Evolutionary conservation across 2,329 filamentous ascomycete genomes (phyloP).

Genomic region (Aspergillus amoenus): DNA sequence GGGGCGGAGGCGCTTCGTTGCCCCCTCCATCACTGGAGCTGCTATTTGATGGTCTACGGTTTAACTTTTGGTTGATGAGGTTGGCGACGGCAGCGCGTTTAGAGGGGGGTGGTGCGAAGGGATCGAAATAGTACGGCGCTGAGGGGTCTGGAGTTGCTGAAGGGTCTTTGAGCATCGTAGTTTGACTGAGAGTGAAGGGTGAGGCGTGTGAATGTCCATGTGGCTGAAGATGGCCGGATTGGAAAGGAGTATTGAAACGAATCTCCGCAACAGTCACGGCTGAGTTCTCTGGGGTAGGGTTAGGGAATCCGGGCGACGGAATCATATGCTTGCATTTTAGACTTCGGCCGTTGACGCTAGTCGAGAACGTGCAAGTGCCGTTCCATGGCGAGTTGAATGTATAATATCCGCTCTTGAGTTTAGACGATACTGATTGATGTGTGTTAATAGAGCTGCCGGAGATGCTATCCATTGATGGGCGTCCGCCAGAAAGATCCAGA

Average conservation of each 20-base stretch:
- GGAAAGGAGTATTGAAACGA: constrained; percentile 79
- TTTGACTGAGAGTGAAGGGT: constrained; percentile 23
- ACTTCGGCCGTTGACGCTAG: constrained; percentile 71
- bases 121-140: background rate
- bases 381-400: constrained; percentile 85
- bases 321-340: constrained; percentile 74
- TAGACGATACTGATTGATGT: constrained; percentile 20
- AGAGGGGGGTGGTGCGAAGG: constrained; percentile 13
- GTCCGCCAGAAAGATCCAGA: constrained; percentile 17
- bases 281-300: constrained; percentile 25
- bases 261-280: constrained; percentile 72
- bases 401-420: constrained; percentile 54
- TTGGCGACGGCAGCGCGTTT: constrained; percentile 33
- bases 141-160: constrained; percentile 5
- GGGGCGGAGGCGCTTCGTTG: background rate
- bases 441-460: constrained; percentile 17
- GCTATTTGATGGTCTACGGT: constrained; percentile 33
- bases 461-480: constrained; percentile 19
- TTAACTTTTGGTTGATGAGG: constrained; percentile 32
- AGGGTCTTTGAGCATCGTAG: constrained; percentile 15
- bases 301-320: constrained; percentile 32
- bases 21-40: constrained; percentile 27
- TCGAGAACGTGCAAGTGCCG: constrained; percentile 80
- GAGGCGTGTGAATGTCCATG: constrained; percentile 23
- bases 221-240: constrained; percentile 35